phyloP scores from a whole-genome alignment of 441 rosid genomes.

The Eruca vesicaria region DNA sequence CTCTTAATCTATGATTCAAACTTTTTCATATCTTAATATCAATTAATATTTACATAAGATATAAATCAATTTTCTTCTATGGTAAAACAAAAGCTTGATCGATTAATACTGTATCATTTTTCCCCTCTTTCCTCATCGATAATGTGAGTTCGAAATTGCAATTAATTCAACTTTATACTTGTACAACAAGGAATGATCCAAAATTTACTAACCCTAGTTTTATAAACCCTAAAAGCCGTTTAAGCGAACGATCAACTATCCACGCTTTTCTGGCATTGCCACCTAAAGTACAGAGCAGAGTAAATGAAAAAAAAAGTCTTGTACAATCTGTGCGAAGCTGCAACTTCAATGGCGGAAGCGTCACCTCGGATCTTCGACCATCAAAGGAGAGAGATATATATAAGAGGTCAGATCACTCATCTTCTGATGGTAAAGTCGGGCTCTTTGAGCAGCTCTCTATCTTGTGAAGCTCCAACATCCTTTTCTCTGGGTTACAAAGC shows the following conservation, averaged over 20 bases:
- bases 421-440: constrained; percentile 70
- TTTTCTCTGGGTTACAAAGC: constrained; percentile 76
- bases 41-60: no score
- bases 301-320: neutral
- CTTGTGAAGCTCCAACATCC: constrained; percentile 75
- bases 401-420: constrained; percentile 33
- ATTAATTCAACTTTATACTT: constrained; percentile 25
- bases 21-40: no score
- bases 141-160: neutral
- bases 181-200: constrained; percentile 27
- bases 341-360: constrained; percentile 18
- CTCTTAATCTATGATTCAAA: no score
- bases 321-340: constrained; percentile 19
- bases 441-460: constrained; percentile 68
- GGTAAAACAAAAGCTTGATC: neutral
- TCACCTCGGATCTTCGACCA: constrained; percentile 17
- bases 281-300: neutral
- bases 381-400: neutral
- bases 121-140: neutral
- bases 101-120: neutral
- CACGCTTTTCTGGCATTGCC: constrained; percentile 1
- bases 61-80: neutral
- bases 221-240: neutral
- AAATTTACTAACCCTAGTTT: constrained; percentile 20
- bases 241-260: constrained; percentile 1